These are phyloP conservation scores for Citrus australasica DNA, from an alignment of 345 rosid genomes.

Conservation along the genomic window DNA sequence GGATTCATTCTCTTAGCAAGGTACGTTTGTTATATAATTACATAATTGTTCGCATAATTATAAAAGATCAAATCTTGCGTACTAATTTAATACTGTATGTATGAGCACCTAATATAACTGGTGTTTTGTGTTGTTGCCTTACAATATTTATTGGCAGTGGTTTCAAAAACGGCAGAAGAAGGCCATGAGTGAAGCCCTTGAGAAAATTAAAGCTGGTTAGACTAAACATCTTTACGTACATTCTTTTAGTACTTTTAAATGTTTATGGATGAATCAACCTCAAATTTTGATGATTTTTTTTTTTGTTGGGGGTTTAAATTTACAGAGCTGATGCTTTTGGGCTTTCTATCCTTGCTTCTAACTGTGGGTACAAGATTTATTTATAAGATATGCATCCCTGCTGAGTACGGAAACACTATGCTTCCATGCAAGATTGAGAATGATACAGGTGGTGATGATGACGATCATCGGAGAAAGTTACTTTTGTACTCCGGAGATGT, in stretches of 20 bases:
- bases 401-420: slow-evolving; percentile 35
- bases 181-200: slow-evolving; percentile 58
- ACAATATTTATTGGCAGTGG: slow-evolving; percentile 30
- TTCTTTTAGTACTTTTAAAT: background rate
- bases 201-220: slow-evolving; percentile 54
- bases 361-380: slow-evolving; percentile 40
- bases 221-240: background rate
- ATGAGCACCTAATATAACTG: too few species aligned
- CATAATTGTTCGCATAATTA: too few species aligned
- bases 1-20: slow-evolving; percentile 44
- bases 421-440: slow-evolving; percentile 44
- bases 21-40: slow-evolving; percentile 1
- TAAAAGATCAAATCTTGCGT: too few species aligned
- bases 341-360: slow-evolving; percentile 57
- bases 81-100: too few species aligned
- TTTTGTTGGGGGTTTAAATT: background rate
- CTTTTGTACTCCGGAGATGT: slow-evolving; percentile 25
- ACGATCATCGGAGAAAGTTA: slow-evolving; percentile 28
- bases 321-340: slow-evolving; percentile 63
- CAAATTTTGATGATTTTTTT: background rate
- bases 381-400: slow-evolving; percentile 44
- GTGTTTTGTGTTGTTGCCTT: too few species aligned
- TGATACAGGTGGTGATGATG: background rate
- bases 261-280: background rate
- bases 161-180: slow-evolving; percentile 46